Evolutionary conservation across 169 alveolate species (phyloP), one percentile per base, ranked within the genome.

Genomic region (Theileria sp.): DNA sequence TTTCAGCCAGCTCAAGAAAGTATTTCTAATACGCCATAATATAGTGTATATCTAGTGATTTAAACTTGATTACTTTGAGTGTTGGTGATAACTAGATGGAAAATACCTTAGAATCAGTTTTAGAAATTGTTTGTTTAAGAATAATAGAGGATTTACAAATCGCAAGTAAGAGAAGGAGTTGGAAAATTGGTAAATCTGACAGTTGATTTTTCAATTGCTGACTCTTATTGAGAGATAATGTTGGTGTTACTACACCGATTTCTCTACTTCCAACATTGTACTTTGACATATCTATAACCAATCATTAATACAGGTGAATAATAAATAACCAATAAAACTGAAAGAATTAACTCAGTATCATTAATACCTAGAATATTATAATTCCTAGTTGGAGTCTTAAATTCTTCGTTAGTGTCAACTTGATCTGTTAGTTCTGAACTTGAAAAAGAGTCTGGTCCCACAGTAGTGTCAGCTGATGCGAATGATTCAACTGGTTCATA

Each of bases 211-310:
- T 54, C 68, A 83, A 15, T 15, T 66, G 74, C 19, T 79, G 81
- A 13, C 26, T 58, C 36, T 77, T 83, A 77, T 36, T 83, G 32
- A 83, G 74, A 9, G 89, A 69, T 34, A 83, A 25, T 15, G 89
- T 83, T n/a, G 89, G 89, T 23, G 89, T 83, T 4, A 83, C 70
- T 8, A 70, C 25, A 17, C 83, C 82, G 7, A 83, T 50, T 61
- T 83, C 89, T 66, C 58, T 68, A 68, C 78, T 71, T 21, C 80
- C 89, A 68, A 83, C 86, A 62, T 77, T 69, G 54, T 77, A 83
- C 25, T 56, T 60, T n/a, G 28, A n/a, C 61, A 83, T 19, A 13
- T 77, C 81, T 25, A 77, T 4, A 60, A 25, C 65, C 50, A 10
- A 36, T 26, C 25, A 32, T 23, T 32, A 32, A 32, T 32, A 32